Percentiles rank a stretch among this genome's conserved stretches.
phyloP scores from a whole-genome alignment of 129 eudicot genomes.

The Tagetes erecta region DNA sequence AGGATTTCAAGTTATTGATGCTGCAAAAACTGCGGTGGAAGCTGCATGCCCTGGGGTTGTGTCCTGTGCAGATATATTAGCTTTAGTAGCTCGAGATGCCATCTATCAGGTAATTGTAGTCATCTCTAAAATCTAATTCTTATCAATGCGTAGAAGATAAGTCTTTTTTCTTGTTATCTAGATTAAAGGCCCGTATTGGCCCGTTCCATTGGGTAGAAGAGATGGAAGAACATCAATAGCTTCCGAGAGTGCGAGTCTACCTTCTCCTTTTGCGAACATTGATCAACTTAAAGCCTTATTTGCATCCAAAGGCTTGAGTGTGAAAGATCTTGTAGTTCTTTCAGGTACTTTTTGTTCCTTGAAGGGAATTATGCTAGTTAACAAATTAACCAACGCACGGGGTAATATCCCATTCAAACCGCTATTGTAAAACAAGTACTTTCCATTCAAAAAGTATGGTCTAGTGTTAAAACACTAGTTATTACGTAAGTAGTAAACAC shows the following conservation, averaged over 20 bases:
- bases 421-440: too few relatives aligned
- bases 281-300: conserved; percentile 39
- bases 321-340: conserved; percentile 59
- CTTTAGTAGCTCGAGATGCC: conserved; percentile 72
- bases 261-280: conserved; percentile 45
- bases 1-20: conserved; percentile 62
- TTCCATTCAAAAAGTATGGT: too few relatives aligned
- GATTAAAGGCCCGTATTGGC: conserved; percentile 60
- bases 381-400: too few relatives aligned
- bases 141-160: too few relatives aligned
- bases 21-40: conserved; percentile 65
- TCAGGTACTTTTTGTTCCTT: conserved; percentile 36
- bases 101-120: conserved; percentile 36
- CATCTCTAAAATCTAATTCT: too few relatives aligned
- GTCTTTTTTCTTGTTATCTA: not conserved
- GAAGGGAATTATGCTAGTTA: too few relatives aligned
- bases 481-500: too few relatives aligned
- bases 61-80: conserved; percentile 79
- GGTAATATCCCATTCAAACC: too few relatives aligned
- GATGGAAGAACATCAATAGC: conserved; percentile 55
- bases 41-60: conserved; percentile 62
- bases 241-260: conserved; percentile 40
- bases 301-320: conserved; percentile 49
- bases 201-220: conserved; percentile 67
- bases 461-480: too few relatives aligned